Percentiles rank a stretch among this genome's conserved stretches.
Evolutionary conservation across 306 rosid genomes (phyloP).

Genomic region (Dicorynia guianensis): DNA sequence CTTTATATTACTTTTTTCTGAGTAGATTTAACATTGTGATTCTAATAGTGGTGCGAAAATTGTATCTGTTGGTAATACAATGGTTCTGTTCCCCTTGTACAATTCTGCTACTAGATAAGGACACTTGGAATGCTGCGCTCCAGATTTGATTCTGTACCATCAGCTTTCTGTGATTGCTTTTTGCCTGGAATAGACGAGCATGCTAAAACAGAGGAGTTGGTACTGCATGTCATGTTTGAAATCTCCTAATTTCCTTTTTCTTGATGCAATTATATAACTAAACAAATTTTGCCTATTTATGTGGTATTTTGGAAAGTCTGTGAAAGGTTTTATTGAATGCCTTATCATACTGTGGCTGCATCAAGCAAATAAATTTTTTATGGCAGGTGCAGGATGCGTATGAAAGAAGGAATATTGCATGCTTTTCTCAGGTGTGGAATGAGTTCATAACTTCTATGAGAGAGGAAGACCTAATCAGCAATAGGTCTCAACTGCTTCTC

Average conservation of each 20-base stretch:
- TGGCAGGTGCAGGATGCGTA: constrained; percentile 64
- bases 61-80: constrained; percentile 1
- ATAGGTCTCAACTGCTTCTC: constrained; percentile 52
- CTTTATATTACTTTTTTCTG: neutral
- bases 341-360: neutral
- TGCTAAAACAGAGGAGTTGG: constrained; percentile 29
- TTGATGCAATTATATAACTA: neutral
- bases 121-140: constrained; percentile 81
- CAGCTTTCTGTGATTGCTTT: constrained; percentile 57
- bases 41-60: neutral
- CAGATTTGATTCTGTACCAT: constrained; percentile 66
- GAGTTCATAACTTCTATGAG: constrained; percentile 70
- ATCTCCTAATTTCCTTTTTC: constrained; percentile 23
- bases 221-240: constrained; percentile 25
- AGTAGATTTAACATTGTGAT: neutral
- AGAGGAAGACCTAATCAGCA: constrained; percentile 69
- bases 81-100: constrained; percentile 24
- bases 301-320: too few relatives aligned
- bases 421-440: constrained; percentile 74
- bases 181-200: constrained; percentile 42
- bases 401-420: constrained; percentile 57
- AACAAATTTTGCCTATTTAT: neutral
- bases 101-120: constrained; percentile 58
- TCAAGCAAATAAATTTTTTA: constrained; percentile 25
- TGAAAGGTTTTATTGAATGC: neutral